Percentiles rank a stretch among this genome's conserved stretches.
phyloP scores from a whole-genome alignment of 75 land plant genomes.

The Sequoiadendron giganteum region DNA sequence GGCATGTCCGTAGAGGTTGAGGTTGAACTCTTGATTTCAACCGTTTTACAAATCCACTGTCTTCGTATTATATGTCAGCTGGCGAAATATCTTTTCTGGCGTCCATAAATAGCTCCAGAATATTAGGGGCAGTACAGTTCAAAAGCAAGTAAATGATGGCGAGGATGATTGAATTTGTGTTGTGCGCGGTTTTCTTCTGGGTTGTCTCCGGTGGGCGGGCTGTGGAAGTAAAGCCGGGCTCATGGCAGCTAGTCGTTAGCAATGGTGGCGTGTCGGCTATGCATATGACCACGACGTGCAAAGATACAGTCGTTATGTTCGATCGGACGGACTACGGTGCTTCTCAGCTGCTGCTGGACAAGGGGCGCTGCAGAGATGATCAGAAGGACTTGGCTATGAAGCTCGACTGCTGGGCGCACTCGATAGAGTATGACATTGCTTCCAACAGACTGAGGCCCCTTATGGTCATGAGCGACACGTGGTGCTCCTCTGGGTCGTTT shows the following conservation, averaged over 20 bases:
- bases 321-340: conserved; percentile 50
- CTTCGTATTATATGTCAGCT: too few species aligned
- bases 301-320: conserved; percentile 41
- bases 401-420: conserved; percentile 59
- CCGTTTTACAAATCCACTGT: too few species aligned
- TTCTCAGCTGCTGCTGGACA: conserved; percentile 38
- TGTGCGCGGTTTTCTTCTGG: too few species aligned
- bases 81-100: too few species aligned
- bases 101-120: too few species aligned
- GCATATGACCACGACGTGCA: conserved; percentile 49
- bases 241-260: conserved; percentile 35
- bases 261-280: conserved; percentile 43
- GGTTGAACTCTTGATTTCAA: too few species aligned
- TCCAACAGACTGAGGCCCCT: conserved; percentile 25
- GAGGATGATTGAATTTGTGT: too few species aligned
- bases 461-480: conserved; percentile 56
- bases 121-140: too few species aligned
- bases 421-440: conserved; percentile 30
- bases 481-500: conserved; percentile 76
- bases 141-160: too few species aligned
- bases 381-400: conserved; percentile 24
- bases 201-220: too few species aligned
- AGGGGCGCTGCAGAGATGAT: conserved; percentile 32
- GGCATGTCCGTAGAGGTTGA: too few species aligned
- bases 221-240: neutral